Percentiles rank a stretch among this genome's conserved stretches.
These are phyloP conservation scores for Wakefieldia striispora DNA, from an alignment of 768 basidiomycete genomes.

Conservation along the genomic window DNA sequence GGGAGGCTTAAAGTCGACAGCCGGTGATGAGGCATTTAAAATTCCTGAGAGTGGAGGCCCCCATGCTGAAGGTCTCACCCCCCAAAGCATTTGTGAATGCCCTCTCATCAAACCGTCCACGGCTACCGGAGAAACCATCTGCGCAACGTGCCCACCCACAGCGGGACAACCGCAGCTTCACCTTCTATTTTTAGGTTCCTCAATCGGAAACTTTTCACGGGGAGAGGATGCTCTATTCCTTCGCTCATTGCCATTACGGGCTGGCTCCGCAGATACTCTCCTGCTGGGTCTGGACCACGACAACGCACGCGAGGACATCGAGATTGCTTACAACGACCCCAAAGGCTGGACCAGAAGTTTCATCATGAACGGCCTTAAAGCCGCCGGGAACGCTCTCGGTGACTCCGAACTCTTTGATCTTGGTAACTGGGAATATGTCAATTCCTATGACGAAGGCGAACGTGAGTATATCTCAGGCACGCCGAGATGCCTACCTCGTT, in stretches of 20 bases:
- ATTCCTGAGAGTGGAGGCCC: not conserved
- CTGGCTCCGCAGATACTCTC: conserved; percentile 76
- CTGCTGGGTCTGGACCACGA: conserved; percentile 90
- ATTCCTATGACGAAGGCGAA: conserved; percentile 52
- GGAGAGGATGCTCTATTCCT: conserved; percentile 72
- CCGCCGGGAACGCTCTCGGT: conserved; percentile 67
- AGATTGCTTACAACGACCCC: conserved; percentile 83
- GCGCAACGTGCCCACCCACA: conserved; percentile 38
- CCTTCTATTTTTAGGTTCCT: conserved; percentile 88
- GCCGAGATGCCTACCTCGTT: not conserved
- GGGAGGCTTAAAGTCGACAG: conserved; percentile 22
- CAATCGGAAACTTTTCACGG: conserved; percentile 86
- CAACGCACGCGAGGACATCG: conserved; percentile 66
- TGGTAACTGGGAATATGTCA: conserved; percentile 73
- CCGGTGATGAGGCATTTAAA: conserved; percentile 4
- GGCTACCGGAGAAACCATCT: conserved; percentile 19
- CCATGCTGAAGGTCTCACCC: conserved; percentile 5
- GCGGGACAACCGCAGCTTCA: conserved; percentile 64
- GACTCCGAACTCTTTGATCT: conserved; percentile 61
- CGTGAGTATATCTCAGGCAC: conserved; percentile 34
- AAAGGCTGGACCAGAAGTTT: conserved; percentile 71
- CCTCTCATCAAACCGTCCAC: conserved; percentile 40
- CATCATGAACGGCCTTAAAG: conserved; percentile 82
- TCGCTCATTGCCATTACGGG: conserved; percentile 69
- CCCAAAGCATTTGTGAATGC: conserved; percentile 23